Conservation (phyloP, 192 early-diverging fungal genomes). For the Umbelopsis ramanniana region DNA sequence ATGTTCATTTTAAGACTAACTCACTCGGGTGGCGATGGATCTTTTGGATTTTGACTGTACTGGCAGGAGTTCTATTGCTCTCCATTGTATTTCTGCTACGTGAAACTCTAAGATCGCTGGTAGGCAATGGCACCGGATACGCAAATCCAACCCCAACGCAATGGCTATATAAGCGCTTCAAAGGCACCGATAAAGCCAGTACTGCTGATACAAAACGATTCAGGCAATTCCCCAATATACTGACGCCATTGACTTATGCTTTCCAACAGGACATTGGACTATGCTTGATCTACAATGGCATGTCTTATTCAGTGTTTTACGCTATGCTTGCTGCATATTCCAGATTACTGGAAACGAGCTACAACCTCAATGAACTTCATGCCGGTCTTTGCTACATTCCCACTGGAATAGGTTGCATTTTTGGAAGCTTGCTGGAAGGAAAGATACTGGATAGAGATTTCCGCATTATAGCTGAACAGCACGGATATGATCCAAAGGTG, state of each 20-base stretch:
- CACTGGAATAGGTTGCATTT: slow-evolving; percentile 45
- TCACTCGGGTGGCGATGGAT: slow-evolving; percentile 33
- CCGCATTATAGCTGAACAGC: slow-evolving; percentile 13
- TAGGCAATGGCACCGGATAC: slow-evolving; percentile 43
- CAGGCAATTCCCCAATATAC: slow-evolving; percentile 30
- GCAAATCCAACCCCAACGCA: slow-evolving; percentile 39
- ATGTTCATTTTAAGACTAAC: neutral
- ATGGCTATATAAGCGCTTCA: slow-evolving; percentile 9
- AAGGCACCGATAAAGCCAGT: neutral
- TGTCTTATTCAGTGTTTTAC: slow-evolving; percentile 35
- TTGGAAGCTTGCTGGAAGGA: slow-evolving; percentile 48
- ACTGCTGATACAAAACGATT: slow-evolving; percentile 24
- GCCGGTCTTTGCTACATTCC: slow-evolving; percentile 50
- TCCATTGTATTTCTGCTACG: slow-evolving; percentile 45
- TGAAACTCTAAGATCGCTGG: slow-evolving; percentile 47
- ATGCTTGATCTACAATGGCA: slow-evolving; percentile 37
- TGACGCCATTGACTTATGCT: slow-evolving; percentile 29
- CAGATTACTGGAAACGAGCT: slow-evolving; percentile 43
- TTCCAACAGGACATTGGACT: slow-evolving; percentile 17
- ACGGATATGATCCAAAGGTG: neutral
- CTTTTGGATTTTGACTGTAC: slow-evolving; percentile 45
- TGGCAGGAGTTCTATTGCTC: slow-evolving; percentile 27
- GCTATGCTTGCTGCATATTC: slow-evolving; percentile 42
- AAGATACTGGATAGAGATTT: slow-evolving; percentile 28
- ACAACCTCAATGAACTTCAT: slow-evolving; percentile 37